phyloP scores from a whole-genome alignment of 192 early-diverging fungal genomes.

The Coemansia asiatica region DNA sequence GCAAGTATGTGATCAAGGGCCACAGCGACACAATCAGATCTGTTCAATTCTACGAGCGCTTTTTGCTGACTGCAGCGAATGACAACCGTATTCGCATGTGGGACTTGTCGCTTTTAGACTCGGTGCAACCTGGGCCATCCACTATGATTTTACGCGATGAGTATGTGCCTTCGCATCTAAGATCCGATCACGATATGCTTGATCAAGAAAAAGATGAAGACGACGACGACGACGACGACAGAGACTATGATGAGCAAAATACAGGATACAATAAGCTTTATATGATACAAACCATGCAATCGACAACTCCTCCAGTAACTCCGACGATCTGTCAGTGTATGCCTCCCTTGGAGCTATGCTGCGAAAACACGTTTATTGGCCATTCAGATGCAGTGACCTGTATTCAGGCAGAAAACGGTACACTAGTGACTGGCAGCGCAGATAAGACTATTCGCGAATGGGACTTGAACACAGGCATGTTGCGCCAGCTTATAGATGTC shows the following conservation, averaged over 20 bases:
- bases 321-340: slow-evolving; percentile 27
- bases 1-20: slow-evolving; percentile 35
- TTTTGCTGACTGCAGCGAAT: slow-evolving; percentile 63
- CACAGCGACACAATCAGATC: slow-evolving; percentile 39
- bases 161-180: background rate
- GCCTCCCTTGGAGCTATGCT: slow-evolving; percentile 35
- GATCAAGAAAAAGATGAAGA: background rate
- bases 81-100: slow-evolving; percentile 70
- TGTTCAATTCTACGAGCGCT: slow-evolving; percentile 43
- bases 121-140: slow-evolving; percentile 57
- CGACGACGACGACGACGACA: background rate
- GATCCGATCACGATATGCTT: background rate
- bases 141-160: slow-evolving; percentile 50
- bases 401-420: slow-evolving; percentile 38
- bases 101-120: slow-evolving; percentile 62
- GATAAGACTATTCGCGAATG: slow-evolving; percentile 78
- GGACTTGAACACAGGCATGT: slow-evolving; percentile 68
- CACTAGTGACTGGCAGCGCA: slow-evolving; percentile 65
- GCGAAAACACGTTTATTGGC: slow-evolving; percentile 35
- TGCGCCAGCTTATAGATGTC: slow-evolving; percentile 68
- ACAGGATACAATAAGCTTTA: slow-evolving; percentile 19
- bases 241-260: background rate
- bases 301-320: slow-evolving; percentile 57
- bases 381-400: slow-evolving; percentile 45
- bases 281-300: slow-evolving; percentile 56